A percentile compares a stretch with the other conserved stretches of the same genome.
Evolutionary conservation across 305 asterid species (phyloP).

Genomic region (Lippia alba): DNA sequence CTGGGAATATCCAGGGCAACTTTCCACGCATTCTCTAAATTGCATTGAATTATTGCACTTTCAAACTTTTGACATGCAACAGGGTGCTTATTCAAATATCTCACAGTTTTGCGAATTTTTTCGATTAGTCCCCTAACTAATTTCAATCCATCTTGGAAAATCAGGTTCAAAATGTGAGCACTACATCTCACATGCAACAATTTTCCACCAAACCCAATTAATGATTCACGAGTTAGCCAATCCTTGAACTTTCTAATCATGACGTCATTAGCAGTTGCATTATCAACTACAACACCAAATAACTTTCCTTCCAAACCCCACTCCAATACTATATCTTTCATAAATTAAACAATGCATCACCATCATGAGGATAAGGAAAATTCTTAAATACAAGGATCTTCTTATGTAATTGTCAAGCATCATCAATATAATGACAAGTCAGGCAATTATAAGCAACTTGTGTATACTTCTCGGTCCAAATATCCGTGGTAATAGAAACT

Average conservation of each 20-base stretch:
- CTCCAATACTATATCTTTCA: conserved; percentile 3
- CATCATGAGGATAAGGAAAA: conserved; percentile 25
- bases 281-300: conserved; percentile 13
- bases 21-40: not conserved
- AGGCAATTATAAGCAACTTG: conserved; percentile 5
- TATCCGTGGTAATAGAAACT: not conserved
- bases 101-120: conserved; percentile 15
- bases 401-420: conserved; percentile 21
- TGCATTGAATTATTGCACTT: not conserved
- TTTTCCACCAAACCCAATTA: not conserved
- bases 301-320: conserved; percentile 30
- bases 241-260: not conserved
- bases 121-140: not conserved
- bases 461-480: not conserved
- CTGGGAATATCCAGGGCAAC: conserved; percentile 18
- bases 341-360: conserved; percentile 10
- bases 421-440: conserved; percentile 28
- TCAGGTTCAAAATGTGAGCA: not conserved
- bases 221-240: not conserved
- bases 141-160: not conserved
- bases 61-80: not conserved
- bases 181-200: conserved; percentile 12
- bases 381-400: conserved; percentile 17
- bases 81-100: conserved; percentile 3
- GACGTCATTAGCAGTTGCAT: not conserved